Evolutionary conservation across 495 filamentous ascomycete species (phyloP), one percentile per base, ranked within the genome.

Genomic region (Sordaria brevicollis): DNA sequence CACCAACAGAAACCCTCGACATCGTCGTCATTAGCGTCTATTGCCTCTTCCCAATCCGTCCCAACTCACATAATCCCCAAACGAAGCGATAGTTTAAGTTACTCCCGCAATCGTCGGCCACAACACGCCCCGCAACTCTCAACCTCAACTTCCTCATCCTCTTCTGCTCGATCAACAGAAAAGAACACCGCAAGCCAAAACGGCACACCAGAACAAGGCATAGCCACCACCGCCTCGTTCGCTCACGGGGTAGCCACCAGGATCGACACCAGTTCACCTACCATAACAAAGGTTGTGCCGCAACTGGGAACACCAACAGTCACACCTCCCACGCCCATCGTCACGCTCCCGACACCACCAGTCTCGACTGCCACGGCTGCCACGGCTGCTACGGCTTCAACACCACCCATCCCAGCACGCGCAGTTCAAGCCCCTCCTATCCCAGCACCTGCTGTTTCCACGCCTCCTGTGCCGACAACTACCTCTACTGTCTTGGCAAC

Each of bases 261-360:
- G n/a, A n/a, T n/a, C n/a, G n/a, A n/a, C n/a, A n/a, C n/a, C n/a
- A n/a, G n/a, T n/a, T n/a, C n/a, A n/a, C n/a, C n/a, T n/a, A n/a
- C n/a, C n/a, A n/a, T n/a, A n/a, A n/a, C n/a, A n/a, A n/a, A n/a
- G n/a, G n/a, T n/a, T n/a, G n/a, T n/a, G n/a, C n/a, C n/a, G n/a
- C n/a, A n/a, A n/a, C n/a, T n/a, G n/a, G n/a, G n/a, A n/a, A n/a
- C n/a, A n/a, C n/a, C n/a, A n/a, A n/a, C n/a, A n/a, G n/a, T n/a
- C n/a, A n/a, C n/a, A n/a, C n/a, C n/a, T n/a, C n/a, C n/a, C n/a
- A 29, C 25, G n/a, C 57, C 25, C 5, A 35, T 57, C 21, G 68
- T 21, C 2, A 66, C 70, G 2, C 73, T 73, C 0, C 73, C 74
- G 0, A 73, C 70, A 1, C 75, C 73, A 5, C 74, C 74, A 17